These are phyloP conservation scores for Neurospora cerealis DNA, from an alignment of 495 filamentous ascomycete genomes.

Conservation along the genomic window DNA sequence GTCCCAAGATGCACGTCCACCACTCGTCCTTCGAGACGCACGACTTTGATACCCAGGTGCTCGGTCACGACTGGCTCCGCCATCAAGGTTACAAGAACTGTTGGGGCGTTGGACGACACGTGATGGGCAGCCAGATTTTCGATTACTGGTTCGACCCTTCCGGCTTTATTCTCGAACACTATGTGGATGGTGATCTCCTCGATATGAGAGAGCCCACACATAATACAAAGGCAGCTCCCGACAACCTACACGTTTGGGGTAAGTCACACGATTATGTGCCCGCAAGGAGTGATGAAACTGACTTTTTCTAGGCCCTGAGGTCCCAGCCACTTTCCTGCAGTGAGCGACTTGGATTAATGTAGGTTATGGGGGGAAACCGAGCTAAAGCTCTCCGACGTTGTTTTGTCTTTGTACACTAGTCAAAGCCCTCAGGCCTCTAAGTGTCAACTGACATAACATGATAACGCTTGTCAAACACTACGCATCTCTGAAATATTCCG, in stretches of 20 bases:
- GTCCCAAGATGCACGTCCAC: constrained; percentile 50
- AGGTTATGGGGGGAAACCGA: not conserved
- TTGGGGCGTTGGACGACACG: constrained; percentile 66
- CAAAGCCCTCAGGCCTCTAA: not conserved
- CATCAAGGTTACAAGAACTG: constrained; percentile 54
- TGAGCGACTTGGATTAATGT: not conserved
- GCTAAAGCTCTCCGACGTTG: not conserved
- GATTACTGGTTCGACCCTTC: constrained; percentile 66
- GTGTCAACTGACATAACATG: not conserved
- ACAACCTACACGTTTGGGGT: constrained; percentile 43
- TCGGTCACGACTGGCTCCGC: constrained; percentile 63
- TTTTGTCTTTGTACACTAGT: not conserved
- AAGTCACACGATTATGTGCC: constrained; percentile 2
- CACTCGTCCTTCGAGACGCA: constrained; percentile 67
- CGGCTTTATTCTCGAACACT: constrained; percentile 54
- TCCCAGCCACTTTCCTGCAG: constrained; percentile 8
- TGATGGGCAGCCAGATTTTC: constrained; percentile 54
- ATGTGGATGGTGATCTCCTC: constrained; percentile 62
- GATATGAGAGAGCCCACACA: constrained; percentile 47
- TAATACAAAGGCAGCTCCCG: constrained; percentile 29
- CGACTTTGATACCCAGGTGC: constrained; percentile 64
- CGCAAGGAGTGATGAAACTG: not conserved
- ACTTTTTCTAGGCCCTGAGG: constrained; percentile 5
- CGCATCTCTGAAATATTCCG: not conserved
- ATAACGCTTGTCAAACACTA: not conserved